phyloP scores from a whole-genome alignment of 495 filamentous ascomycete genomes.

The Parmelia sp. region DNA sequence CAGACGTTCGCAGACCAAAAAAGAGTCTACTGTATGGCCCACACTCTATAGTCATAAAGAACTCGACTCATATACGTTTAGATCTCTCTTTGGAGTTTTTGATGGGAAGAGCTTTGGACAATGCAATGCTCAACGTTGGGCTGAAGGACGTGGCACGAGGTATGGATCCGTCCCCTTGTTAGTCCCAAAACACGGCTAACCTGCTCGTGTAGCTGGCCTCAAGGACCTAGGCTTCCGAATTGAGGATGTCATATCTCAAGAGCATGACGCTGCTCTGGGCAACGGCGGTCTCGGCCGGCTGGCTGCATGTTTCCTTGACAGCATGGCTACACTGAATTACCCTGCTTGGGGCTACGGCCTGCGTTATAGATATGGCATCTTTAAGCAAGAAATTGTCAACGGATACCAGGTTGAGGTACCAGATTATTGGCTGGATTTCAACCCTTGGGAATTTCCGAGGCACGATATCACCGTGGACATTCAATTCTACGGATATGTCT shows the following conservation, averaged over 20 bases:
- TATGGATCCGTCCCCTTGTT: slow-evolving; percentile 30
- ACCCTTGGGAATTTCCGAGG: slow-evolving; percentile 97
- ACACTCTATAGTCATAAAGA: background rate
- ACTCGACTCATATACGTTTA: slow-evolving; percentile 24
- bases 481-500: slow-evolving; percentile 86
- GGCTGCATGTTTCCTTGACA: slow-evolving; percentile 95
- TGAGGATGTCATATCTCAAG: slow-evolving; percentile 90
- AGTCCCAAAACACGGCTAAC: background rate
- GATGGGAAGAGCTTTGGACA: slow-evolving; percentile 93
- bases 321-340: slow-evolving; percentile 86
- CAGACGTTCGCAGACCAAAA: slow-evolving; percentile 89
- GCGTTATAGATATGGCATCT: slow-evolving; percentile 94
- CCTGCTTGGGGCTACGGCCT: slow-evolving; percentile 96
- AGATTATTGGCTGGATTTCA: slow-evolving; percentile 99
- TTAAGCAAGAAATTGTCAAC: slow-evolving; percentile 98
- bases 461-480: slow-evolving; percentile 94
- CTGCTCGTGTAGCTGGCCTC: slow-evolving; percentile 57
- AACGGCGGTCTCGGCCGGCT: slow-evolving; percentile 94
- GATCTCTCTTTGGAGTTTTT: slow-evolving; percentile 92
- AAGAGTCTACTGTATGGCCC: slow-evolving; percentile 70
- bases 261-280: slow-evolving; percentile 92
- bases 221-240: slow-evolving; percentile 88
- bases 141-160: slow-evolving; percentile 78
- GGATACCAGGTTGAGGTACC: slow-evolving; percentile 97
- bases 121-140: slow-evolving; percentile 94